Base-by-base conservation (phyloP, 495 filamentous ascomycete genomes). In the Apodospora peruviana region DNA sequence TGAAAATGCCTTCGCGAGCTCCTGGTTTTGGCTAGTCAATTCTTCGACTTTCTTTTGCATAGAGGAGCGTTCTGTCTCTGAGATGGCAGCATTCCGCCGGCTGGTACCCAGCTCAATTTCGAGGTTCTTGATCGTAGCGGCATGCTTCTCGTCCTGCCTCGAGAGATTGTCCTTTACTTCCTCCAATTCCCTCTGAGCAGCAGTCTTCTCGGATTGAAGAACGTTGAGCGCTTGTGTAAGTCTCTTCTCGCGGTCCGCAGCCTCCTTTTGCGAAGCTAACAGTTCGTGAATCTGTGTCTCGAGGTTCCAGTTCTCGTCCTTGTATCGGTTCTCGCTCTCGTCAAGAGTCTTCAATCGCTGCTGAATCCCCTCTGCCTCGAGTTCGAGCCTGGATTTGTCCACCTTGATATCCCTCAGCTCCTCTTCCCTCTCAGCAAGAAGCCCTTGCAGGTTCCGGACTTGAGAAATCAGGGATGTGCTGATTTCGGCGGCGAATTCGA, bases 231-330 rank as follows among this genome's bases (percentile, higher is more conserved):
- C 73, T 55, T 87, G 85, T 42, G 74, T 79, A n/a, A 96, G 74
- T 64, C 84, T 85, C 55, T 85, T 83, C 65, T 95, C 90, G 43
- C 84, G 83, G 56, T 89, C 88, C 7, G 82, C 75, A 0, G 85
- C 77, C 9, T 93, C 90, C 59, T 80, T 84, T 39, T 79, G 73
- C 14, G 76, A 66, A 7, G 86, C 78, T 51, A 85, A 74, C 21
- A 90, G 71, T 45, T 96, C 90, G 48, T 94, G 93, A 21, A 88
- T 79, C 55, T 86, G 84, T 1, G 90, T 90, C 67, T 96, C 93
- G 37, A 98, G 76, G 51, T 85, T 87, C 93, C 93, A 98, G 60
- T 97, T 98, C 62, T 95, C 91, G 60, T 98, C 93, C 65, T 96
- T 97, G 66, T 91, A 95, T 16, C 87, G 82, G 63, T 90, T 85